Evolutionary conservation across 225 moss, liverwort and hornwort species (phyloP), one percentile per base, ranked within the genome.

Genomic region (Bryoerythrophyllum caledonicum): DNA sequence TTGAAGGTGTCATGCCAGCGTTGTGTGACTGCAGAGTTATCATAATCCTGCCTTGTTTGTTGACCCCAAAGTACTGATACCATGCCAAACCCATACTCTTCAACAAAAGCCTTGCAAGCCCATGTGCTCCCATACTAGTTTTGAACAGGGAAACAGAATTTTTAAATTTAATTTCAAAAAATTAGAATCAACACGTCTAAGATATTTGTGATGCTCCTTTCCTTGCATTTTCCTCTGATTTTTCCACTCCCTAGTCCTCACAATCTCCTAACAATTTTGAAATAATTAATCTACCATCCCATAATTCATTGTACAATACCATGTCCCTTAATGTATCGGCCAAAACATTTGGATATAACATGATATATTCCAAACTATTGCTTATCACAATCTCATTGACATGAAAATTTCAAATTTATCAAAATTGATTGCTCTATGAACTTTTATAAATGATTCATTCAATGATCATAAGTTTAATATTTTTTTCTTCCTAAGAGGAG

Each of bases 41-140:
- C 13, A 21, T 28, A 60, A 46, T 72, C 20, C 46, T 72, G 30
- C 28, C 60, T 60, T 30, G 60, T 60, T 46, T 60, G 46, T 46
- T 72, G 72, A 72, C 30, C 43, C 27, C 48, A 48, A 44, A 60
- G 72, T 60, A 72, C 44, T 46, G 21, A 46, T 14, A 44, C 72
- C 60, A 72, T 60, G 46, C 46, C 44, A 60, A 44, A 12, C 48
- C 72, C 60, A 72, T 72, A 46, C 60, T 48, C 48, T 5, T 1
- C 5, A 8, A 32, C 7, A 46, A 46, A 28, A 46, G 60, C 60
- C 12, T 60, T 15, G 2, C 13, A 5, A 60, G n/a, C 21, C 46
- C 72, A 60, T 60, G 72, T 30, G 72, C 71, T 44, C 38, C 38
- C 16, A 16, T 46, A 4, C 30, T 28, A n/a, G 28, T 30, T 58